A percentile compares a stretch with the other conserved stretches of the same genome.
These are phyloP conservation scores for Iris pallida DNA, from an alignment of 116 monocot species.

Conservation along the genomic window DNA sequence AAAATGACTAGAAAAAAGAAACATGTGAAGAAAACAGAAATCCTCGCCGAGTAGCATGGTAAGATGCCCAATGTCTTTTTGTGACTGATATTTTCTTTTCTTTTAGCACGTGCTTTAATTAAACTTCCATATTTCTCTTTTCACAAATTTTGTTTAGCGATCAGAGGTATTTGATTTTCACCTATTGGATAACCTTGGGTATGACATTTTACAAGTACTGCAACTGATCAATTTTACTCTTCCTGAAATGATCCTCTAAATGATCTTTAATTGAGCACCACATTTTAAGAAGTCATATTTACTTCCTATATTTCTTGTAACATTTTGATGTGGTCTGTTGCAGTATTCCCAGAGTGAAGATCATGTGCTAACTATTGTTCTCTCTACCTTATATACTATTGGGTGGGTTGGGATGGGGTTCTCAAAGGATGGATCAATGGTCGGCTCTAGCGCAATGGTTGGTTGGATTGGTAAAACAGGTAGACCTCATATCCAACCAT, in stretches of 20 bases:
- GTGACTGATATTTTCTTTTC: too few relatives aligned
- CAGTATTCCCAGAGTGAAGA: constrained; percentile 61
- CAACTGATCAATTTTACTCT: background rate
- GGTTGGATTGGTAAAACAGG: constrained; percentile 73
- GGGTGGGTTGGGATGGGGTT: constrained; percentile 88
- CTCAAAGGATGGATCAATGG: constrained; percentile 79
- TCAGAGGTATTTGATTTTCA: too few relatives aligned
- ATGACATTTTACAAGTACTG: too few relatives aligned
- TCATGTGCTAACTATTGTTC: constrained; percentile 55
- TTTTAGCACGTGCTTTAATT: too few relatives aligned
- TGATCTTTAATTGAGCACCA: background rate
- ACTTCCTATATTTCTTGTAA: background rate
- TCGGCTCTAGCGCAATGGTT: constrained; percentile 83
- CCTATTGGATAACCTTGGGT: too few relatives aligned
- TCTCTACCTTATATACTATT: constrained; percentile 56
- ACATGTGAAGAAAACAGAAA: too few relatives aligned
- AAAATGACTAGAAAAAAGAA: too few relatives aligned
- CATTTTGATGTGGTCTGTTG: constrained; percentile 8
- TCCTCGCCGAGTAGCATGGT: too few relatives aligned
- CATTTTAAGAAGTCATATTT: background rate
- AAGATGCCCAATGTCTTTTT: too few relatives aligned
- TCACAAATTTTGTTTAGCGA: too few relatives aligned
- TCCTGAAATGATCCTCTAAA: background rate
- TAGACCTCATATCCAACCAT: constrained; percentile 53
- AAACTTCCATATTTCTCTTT: too few relatives aligned